Base-by-base conservation (phyloP, 352 stramenopile species). In the Thraustochytrium striatum region DNA sequence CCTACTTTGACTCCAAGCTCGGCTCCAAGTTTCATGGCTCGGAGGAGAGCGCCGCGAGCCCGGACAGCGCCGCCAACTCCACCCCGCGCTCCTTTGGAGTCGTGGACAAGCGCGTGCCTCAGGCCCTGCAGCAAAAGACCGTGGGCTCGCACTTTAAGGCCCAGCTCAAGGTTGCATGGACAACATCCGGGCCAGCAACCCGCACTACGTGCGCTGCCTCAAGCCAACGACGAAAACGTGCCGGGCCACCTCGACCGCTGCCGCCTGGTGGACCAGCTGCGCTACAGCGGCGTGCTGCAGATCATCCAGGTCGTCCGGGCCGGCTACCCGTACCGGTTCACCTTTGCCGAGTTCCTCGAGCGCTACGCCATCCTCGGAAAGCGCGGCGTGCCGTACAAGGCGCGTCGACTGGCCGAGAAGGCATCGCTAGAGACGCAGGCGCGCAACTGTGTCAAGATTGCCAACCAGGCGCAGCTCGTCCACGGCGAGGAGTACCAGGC, bases 161-260 rank as follows among this genome's bases (percentile, higher is more conserved):
- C 28, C 94, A 98, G 83, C 85, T 98, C 0, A 88, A 90, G 62
- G 85, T 89, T 7, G 85, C 99, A 90, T 99, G n/a, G 88, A 92
- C 35, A 97, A 95, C 19, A 90, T 99, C 41, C 91, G 95, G 72
- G 87, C 88, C 11, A 98, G 94, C 0, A 90, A 91, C 69, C 96
- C 94, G 36, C 94, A 99, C 82, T 99, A 98, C 84, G 92, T 99
- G n/a, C 89, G 95, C 16, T 99, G 95, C 85, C 89, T 99, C 47
- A 99, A 99, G 85, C 96, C 0, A 98, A 99, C 83, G 96, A 98
- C 85, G 87, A 92, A n/a, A 93, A 97, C 9, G 92, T 95, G 68
- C 86, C 89, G 61, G 86, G 89, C 68, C 69, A 91, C 61, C 89
- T 98, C 79, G 89, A 91, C 35, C 75, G 94, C 16, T 93, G 96